phyloP scores from a whole-genome alignment of 1,139 yeast species.

The Blastobotrys ciferrii region DNA sequence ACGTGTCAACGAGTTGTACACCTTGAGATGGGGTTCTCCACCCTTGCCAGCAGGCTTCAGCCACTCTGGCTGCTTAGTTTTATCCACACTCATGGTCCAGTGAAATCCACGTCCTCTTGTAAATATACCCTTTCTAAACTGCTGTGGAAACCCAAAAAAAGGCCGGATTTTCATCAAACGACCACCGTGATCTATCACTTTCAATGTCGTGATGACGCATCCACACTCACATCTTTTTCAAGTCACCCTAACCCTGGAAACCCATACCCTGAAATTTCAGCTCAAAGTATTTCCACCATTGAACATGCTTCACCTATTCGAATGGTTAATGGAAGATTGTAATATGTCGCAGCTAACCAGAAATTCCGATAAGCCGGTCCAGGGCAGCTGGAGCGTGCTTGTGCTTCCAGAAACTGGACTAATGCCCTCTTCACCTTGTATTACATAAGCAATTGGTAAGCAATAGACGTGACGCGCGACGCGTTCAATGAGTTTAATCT shows the following conservation, averaged over 20 bases:
- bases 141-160: not conserved
- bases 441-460: too few species aligned
- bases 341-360: too few species aligned
- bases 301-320: too few species aligned
- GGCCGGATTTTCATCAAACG: not conserved
- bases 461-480: too few species aligned
- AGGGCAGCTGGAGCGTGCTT: too few species aligned
- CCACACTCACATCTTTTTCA: too few species aligned
- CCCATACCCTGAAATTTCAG: not conserved
- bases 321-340: too few species aligned
- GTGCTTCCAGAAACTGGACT: too few species aligned
- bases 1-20: slow-evolving; percentile 83
- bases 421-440: too few species aligned
- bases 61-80: slow-evolving; percentile 29
- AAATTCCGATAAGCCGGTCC: too few species aligned
- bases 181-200: not conserved
- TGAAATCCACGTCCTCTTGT: not conserved
- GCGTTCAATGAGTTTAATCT: too few species aligned
- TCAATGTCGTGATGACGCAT: not conserved
- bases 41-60: slow-evolving; percentile 19
- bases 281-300: too few species aligned
- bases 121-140: not conserved
- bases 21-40: slow-evolving; percentile 38
- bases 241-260: not conserved
- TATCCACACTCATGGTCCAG: not conserved